phyloP scores from a whole-genome alignment of 2,329 filamentous ascomycete genomes.

The Fusarium sp. region DNA sequence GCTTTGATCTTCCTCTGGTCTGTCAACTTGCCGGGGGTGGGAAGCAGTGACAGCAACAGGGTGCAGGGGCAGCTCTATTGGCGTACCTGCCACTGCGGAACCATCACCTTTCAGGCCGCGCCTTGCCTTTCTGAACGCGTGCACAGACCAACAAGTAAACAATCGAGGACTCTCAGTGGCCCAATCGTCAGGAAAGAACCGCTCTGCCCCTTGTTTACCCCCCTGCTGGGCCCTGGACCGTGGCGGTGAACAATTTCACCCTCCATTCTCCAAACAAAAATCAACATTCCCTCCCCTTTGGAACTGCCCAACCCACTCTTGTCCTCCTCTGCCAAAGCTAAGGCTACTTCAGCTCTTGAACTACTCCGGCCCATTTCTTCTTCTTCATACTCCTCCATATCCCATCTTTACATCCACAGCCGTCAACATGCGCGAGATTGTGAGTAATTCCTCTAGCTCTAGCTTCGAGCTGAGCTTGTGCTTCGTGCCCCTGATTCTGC shows the following conservation, averaged over 20 bases:
- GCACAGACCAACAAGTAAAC: conserved; percentile 50
- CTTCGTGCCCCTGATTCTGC: conserved; percentile 52
- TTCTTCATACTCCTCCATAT: conserved; percentile 43
- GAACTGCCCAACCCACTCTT: conserved; percentile 46
- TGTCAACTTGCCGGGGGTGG: not conserved
- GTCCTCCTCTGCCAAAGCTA: conserved; percentile 49
- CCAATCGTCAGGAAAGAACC: conserved; percentile 38
- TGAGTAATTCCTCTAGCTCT: conserved; percentile 56
- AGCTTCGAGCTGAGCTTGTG: conserved; percentile 14
- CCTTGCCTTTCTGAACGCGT: conserved; percentile 46
- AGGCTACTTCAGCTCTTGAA: conserved; percentile 49
- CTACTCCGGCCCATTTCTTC: conserved; percentile 40
- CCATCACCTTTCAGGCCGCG: conserved; percentile 33
- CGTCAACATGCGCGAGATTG: conserved; percentile 75
- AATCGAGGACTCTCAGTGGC: conserved; percentile 48
- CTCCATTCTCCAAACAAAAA: conserved; percentile 50
- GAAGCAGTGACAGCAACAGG: conserved; percentile 23
- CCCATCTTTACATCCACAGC: conserved; percentile 39
- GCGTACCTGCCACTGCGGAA: conserved; percentile 29
- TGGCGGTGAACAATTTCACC: conserved; percentile 53
- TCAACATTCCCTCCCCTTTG: conserved; percentile 49
- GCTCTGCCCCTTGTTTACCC: conserved; percentile 43
- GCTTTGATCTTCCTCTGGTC: conserved; percentile 1
- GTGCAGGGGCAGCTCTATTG: conserved; percentile 27
- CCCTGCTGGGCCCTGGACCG: conserved; percentile 38